Conservation (phyloP, 805 yeast genomes). For the Saccharomycopsis sp. region DNA sequence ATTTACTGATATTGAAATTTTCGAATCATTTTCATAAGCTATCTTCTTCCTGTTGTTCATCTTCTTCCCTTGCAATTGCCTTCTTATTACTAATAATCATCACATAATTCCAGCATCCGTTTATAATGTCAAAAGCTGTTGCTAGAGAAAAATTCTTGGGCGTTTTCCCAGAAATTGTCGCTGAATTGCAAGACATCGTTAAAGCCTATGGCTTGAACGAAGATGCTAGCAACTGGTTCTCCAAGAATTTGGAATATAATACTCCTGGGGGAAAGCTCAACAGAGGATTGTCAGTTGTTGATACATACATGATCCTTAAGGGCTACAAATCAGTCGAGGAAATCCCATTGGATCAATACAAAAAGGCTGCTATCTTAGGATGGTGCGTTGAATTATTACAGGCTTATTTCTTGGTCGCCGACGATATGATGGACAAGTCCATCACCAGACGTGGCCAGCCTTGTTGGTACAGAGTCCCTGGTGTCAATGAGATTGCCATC, state of each 20-base stretch:
- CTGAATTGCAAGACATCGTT: constrained; percentile 61
- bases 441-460: constrained; percentile 98
- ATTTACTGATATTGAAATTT: neutral
- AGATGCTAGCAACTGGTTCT: constrained; percentile 84
- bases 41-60: neutral
- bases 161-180: constrained; percentile 71
- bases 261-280: constrained; percentile 95
- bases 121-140: constrained; percentile 21
- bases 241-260: constrained; percentile 67
- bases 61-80: neutral
- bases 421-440: constrained; percentile 96
- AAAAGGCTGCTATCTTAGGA: constrained; percentile 81
- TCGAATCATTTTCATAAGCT: neutral
- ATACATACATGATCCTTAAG: constrained; percentile 78
- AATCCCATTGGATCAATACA: constrained; percentile 62
- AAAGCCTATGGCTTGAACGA: constrained; percentile 70
- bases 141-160: constrained; percentile 51
- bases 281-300: constrained; percentile 93
- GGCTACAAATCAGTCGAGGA: constrained; percentile 52
- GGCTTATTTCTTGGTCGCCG: constrained; percentile 95
- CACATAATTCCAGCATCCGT: no score
- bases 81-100: neutral
- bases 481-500: constrained; percentile 89
- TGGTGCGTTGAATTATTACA: constrained; percentile 94
- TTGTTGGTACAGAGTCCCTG: constrained; percentile 84